Evolutionary conservation across 2,329 filamentous ascomycete species (phyloP).

Genomic region (Xylaria multiplex): DNA sequence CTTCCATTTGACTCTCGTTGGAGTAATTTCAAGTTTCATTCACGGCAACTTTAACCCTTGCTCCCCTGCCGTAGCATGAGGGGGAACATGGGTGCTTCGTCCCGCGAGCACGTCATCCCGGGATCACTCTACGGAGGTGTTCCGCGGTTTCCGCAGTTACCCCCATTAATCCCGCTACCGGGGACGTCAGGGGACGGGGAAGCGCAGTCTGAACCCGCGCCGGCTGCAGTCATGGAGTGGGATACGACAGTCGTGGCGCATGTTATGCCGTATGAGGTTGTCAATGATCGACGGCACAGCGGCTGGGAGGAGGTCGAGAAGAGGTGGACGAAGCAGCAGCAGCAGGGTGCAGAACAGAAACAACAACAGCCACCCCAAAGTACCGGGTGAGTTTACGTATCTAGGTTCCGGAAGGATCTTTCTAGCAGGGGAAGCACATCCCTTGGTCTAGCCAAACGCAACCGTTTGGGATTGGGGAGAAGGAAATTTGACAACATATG

Average conservation of each 20-base stretch:
- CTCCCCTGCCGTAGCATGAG: neutral
- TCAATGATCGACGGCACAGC: constrained; percentile 43
- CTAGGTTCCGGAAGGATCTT: neutral
- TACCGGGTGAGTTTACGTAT: constrained; percentile 14
- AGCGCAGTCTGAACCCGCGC: neutral
- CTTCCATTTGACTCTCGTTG: neutral
- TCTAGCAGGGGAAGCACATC: neutral
- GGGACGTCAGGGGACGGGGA: neutral
- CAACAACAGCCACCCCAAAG: constrained; percentile 7
- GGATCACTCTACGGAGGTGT: constrained; percentile 17
- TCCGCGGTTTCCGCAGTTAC: constrained; percentile 7
- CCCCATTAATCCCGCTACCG: constrained; percentile 26
- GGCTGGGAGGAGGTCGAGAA: constrained; percentile 46
- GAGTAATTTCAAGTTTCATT: neutral
- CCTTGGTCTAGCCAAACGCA: neutral
- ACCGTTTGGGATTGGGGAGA: neutral
- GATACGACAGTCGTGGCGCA: constrained; percentile 39
- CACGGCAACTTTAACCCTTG: neutral
- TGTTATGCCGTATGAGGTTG: constrained; percentile 30
- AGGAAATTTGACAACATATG: neutral
- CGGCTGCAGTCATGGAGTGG: constrained; percentile 40
- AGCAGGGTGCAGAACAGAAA: constrained; percentile 14
- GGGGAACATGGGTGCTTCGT: constrained; percentile 1
- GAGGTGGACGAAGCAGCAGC: constrained; percentile 37
- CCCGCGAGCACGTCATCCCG: constrained; percentile 23